Evolutionary conservation across 345 rosid species (phyloP).

Genomic region (Dipteronia sinensis): DNA sequence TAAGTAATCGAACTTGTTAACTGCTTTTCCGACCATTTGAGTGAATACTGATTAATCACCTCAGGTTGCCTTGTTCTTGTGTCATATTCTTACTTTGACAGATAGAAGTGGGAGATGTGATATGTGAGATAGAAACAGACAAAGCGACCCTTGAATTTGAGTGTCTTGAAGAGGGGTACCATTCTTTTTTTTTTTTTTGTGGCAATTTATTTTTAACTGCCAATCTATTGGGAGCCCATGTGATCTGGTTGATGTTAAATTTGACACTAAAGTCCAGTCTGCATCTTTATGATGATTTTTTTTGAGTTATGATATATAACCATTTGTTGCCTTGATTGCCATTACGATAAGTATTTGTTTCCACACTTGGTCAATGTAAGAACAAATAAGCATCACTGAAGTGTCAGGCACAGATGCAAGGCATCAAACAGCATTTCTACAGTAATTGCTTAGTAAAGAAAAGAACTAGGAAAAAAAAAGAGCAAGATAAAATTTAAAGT

Average conservation of each 20-base stretch:
- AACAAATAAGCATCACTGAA: background rate
- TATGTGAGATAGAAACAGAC: constrained; percentile 98
- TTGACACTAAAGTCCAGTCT: background rate
- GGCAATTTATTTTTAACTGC: background rate
- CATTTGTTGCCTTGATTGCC: background rate
- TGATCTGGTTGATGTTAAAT: background rate
- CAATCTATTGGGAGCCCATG: background rate
- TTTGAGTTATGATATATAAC: background rate
- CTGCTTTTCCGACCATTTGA: constrained; percentile 9
- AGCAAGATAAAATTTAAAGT: background rate
- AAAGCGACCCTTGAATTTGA: constrained; percentile 98
- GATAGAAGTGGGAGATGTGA: constrained; percentile 96
- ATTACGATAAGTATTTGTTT: background rate
- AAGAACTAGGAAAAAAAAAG: background rate
- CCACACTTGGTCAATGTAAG: background rate
- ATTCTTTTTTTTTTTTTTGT: constrained; percentile 8
- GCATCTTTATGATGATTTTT: background rate
- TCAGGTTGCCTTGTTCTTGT: constrained; percentile 22
- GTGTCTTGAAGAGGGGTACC: constrained; percentile 95
- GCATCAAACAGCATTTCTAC: background rate
- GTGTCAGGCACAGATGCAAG: background rate
- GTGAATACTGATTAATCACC: constrained; percentile 6
- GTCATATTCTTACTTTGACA: constrained; percentile 41
- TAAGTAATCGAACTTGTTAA: constrained; percentile 11
- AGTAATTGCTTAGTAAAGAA: background rate